Evolutionary conservation across 1,139 yeast species (phyloP).

Genomic region (Blastobotrys aristatus): DNA sequence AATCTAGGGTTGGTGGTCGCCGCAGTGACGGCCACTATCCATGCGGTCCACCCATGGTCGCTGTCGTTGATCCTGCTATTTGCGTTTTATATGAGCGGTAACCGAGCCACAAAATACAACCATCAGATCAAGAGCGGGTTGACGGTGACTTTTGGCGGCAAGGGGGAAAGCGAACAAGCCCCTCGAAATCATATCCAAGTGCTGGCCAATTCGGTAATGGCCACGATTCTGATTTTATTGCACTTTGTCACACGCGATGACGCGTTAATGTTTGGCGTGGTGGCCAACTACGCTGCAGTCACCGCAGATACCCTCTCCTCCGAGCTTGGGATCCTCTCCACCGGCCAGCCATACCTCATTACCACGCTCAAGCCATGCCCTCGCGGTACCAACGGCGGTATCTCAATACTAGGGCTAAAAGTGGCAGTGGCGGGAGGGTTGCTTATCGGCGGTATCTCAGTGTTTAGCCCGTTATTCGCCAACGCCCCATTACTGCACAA

Average conservation of each 20-base stretch:
- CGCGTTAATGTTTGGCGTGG: slow-evolving; percentile 30
- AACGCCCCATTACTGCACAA: slow-evolving; percentile 6
- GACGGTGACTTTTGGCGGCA: slow-evolving; percentile 17
- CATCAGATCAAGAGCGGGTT: slow-evolving; percentile 32
- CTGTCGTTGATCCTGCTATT: slow-evolving; percentile 36
- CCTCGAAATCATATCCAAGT: slow-evolving; percentile 42
- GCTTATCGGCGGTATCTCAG: slow-evolving; percentile 34
- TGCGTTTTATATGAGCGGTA: slow-evolving; percentile 40
- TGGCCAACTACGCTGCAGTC: slow-evolving; percentile 44
- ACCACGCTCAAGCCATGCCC: slow-evolving; percentile 43
- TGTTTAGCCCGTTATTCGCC: slow-evolving; percentile 22
- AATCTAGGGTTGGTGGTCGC: slow-evolving; percentile 39
- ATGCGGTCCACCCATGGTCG: slow-evolving; percentile 38
- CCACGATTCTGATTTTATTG: slow-evolving; percentile 27
- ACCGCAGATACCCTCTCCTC: slow-evolving; percentile 49
- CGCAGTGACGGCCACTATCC: slow-evolving; percentile 38
- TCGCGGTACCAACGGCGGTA: slow-evolving; percentile 48
- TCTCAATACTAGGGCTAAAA: slow-evolving; percentile 38
- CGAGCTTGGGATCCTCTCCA: slow-evolving; percentile 45
- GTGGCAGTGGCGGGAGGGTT: slow-evolving; percentile 41
- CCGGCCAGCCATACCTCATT: slow-evolving; percentile 38
- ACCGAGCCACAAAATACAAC: slow-evolving; percentile 39
- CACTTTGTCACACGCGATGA: slow-evolving; percentile 19
- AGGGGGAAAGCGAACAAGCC: slow-evolving; percentile 16
- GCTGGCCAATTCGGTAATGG: slow-evolving; percentile 40